Percentiles rank a stretch among this genome's conserved stretches.
Conservation (phyloP, 345 rosid species). For the Theobroma cacao region DNA sequence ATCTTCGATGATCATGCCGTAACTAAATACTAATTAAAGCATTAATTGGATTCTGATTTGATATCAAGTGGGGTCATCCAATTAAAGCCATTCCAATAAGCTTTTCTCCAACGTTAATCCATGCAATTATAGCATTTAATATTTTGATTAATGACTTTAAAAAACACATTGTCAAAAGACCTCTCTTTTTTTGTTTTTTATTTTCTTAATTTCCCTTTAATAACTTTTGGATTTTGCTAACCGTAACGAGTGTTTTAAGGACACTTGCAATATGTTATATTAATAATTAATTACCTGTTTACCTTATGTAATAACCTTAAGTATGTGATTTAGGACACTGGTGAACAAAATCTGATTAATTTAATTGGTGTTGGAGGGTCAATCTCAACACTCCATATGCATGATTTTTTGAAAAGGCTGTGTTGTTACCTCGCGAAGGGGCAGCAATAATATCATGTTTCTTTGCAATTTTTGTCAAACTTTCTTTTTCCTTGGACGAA, state of each 20-base stretch:
- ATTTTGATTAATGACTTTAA: not conserved
- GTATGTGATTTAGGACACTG: too few relatives aligned
- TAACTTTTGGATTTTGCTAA: too few relatives aligned
- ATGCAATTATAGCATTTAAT: not conserved
- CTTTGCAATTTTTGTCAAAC: not conserved
- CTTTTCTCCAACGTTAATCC: not conserved
- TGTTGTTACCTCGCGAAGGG: slow-evolving; percentile 9
- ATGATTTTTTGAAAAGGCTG: not conserved
- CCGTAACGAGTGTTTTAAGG: too few relatives aligned
- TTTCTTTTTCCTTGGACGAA: not conserved
- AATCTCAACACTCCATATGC: slow-evolving; percentile 2
- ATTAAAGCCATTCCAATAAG: not conserved
- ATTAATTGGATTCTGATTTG: slow-evolving; percentile 1
- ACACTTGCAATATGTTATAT: too few relatives aligned
- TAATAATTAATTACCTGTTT: too few relatives aligned
- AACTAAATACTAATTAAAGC: slow-evolving; percentile 12
- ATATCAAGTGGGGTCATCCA: not conserved
- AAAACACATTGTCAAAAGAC: too few relatives aligned
- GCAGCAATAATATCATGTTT: not conserved
- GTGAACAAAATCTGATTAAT: too few relatives aligned
- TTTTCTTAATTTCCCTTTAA: not conserved
- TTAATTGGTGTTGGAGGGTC: not conserved
- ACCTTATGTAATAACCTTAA: too few relatives aligned
- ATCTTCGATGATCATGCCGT: slow-evolving; percentile 17
- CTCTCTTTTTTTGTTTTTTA: too few relatives aligned